Conservation (phyloP, 495 filamentous ascomycete genomes). For the Hyaloscypha finlandica region DNA sequence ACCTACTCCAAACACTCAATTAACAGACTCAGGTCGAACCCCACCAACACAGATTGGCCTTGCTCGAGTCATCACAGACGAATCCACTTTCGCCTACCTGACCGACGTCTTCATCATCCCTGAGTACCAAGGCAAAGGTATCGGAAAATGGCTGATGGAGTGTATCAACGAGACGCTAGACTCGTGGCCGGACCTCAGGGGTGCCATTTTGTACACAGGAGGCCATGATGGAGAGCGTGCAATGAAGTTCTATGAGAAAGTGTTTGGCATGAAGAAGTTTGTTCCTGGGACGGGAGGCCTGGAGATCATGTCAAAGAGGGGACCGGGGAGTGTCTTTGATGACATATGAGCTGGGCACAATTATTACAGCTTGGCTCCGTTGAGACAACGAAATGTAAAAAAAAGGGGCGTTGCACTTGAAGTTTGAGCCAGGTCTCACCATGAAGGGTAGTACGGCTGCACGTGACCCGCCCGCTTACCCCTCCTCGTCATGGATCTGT, state of each 20-base stretch:
- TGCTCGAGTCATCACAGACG: constrained; percentile 64
- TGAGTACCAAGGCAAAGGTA: constrained; percentile 56
- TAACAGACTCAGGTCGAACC: constrained; percentile 3
- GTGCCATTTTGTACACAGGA: constrained; percentile 29
- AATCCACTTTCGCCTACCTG: constrained; percentile 64
- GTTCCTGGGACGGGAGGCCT: background rate
- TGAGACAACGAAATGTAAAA: background rate
- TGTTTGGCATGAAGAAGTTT: background rate
- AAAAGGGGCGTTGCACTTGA: background rate
- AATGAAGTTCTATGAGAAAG: background rate
- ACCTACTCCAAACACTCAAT: background rate
- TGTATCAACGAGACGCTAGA: constrained; percentile 57
- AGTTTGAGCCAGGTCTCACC: background rate
- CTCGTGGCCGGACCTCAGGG: constrained; percentile 57
- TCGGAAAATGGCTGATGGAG: constrained; percentile 63
- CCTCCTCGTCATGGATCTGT: constrained; percentile 8
- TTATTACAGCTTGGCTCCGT: background rate
- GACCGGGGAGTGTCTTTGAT: background rate
- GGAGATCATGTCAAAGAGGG: background rate
- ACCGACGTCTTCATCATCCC: constrained; percentile 67
- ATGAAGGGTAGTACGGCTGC: background rate
- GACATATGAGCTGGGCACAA: background rate
- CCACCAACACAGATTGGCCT: constrained; percentile 50
- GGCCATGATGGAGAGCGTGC: background rate
- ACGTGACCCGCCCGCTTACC: background rate